A percentile compares a stretch with the other conserved stretches of the same genome.
These are phyloP conservation scores for Boletus rubropictus DNA, from an alignment of 768 basidiomycete genomes.

Conservation along the genomic window DNA sequence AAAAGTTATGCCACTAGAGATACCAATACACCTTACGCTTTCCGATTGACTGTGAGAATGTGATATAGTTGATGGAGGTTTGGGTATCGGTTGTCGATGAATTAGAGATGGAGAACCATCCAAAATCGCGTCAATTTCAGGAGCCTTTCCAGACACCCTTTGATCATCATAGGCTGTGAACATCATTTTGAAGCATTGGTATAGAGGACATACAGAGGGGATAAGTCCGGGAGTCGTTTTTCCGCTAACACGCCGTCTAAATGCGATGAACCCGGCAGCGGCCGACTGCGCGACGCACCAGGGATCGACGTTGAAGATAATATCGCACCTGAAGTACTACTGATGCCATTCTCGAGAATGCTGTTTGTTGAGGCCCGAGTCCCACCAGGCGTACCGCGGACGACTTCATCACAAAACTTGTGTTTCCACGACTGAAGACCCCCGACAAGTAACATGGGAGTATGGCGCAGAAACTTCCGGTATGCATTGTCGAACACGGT, in stretches of 20 bases:
- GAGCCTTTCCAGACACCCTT: conserved; percentile 15
- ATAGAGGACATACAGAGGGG: conserved; percentile 17
- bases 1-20: conserved; percentile 9
- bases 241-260: conserved; percentile 17
- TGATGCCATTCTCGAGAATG: conserved; percentile 23
- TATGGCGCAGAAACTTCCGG: conserved; percentile 60
- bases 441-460: conserved; percentile 79
- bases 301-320: conserved; percentile 13
- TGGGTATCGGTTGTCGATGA: conserved; percentile 40
- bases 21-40: conserved; percentile 34
- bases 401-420: conserved; percentile 43
- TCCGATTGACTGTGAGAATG: conserved; percentile 45
- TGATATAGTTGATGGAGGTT: conserved; percentile 41
- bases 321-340: conserved; percentile 26
- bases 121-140: conserved; percentile 8
- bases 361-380: conserved; percentile 13
- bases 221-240: conserved; percentile 16
- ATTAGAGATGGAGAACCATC: conserved; percentile 14
- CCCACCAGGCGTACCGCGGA: conserved; percentile 20
- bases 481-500: conserved; percentile 74
- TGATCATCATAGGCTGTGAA: conserved; percentile 10
- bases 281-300: conserved; percentile 14
- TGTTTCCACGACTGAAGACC: conserved; percentile 79
- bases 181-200: not conserved
- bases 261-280: conserved; percentile 3